These are phyloP conservation scores for Carex pumila DNA, from an alignment of 176 grass and related monocot genomes.

Conservation along the genomic window DNA sequence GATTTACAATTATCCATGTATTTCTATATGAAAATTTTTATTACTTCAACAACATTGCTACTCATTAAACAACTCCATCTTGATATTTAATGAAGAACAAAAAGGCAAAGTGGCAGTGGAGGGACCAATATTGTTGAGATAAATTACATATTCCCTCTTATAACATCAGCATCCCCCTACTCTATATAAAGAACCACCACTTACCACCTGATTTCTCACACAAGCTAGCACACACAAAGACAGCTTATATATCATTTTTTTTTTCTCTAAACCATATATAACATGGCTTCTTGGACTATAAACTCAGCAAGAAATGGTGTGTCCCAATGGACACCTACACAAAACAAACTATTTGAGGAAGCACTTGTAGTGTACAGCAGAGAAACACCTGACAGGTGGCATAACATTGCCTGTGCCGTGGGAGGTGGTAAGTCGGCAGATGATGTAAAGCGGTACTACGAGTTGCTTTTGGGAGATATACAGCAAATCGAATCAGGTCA, in stretches of 20 bases:
- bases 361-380: constrained; percentile 61
- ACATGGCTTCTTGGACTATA: constrained; percentile 50
- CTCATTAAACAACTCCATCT: too few relatives aligned
- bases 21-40: too few relatives aligned
- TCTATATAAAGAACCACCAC: constrained; percentile 4
- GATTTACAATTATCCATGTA: too few relatives aligned
- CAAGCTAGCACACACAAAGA: not conserved
- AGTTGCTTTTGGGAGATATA: constrained; percentile 51
- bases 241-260: not conserved
- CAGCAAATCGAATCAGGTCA: constrained; percentile 40
- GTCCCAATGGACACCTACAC: constrained; percentile 41
- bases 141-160: constrained; percentile 5
- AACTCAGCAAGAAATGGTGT: not conserved
- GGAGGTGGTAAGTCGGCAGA: constrained; percentile 47
- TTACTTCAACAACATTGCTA: too few relatives aligned
- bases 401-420: constrained; percentile 52
- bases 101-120: not conserved
- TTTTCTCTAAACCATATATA: not conserved
- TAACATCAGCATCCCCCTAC: not conserved
- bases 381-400: constrained; percentile 64
- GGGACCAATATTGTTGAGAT: not conserved
- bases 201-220: not conserved
- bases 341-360: constrained; percentile 83
- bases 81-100: too few relatives aligned
- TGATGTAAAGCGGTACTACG: constrained; percentile 50